Evolutionary conservation across 129 eudicot genomes (phyloP), one percentile per base, ranked within the genome.

Genomic region (Deinandra increscens): DNA sequence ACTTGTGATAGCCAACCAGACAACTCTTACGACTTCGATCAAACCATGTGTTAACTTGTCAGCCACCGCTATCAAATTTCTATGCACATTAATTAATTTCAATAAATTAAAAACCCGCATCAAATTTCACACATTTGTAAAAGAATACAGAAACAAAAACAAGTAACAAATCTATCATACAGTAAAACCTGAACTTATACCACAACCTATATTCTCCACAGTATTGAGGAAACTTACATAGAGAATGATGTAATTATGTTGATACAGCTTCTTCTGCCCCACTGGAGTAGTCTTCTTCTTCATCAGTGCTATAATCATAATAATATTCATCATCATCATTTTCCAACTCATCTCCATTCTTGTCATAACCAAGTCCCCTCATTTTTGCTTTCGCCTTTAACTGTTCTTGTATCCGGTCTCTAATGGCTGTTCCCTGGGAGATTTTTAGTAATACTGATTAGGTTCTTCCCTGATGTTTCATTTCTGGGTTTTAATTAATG

Each of bases 401-500:
- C 13, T 82, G 84, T 66, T 87, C 95, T 69, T 85, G 95, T 79
- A 91, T 91, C 44, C 95, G 66, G 71, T 87, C 91, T 58, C 95
- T 87, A 39, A 91, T 91, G 45, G 91, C 95, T 17, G 95, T 91
- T 50, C 97, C 97, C 97, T 91, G 84, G 37, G 11, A 41, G 55
- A 43, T 71, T 43, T 71, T 33, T 43, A 15, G 33, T 1, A 48
- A 48, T 34, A 10, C 31, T 46, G 4, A 6, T 45, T 39, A 46
- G 17, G 45, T 66, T 67, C 42, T 33, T 67, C 15, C 15, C 37
- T 45, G 12, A 17, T 3, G 23, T 49, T 49, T 17, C 55, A 49
- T 49, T 49, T 45, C 51, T 45, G 51, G 51, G 7, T 45, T 45
- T 11, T n/a, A 14, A 45, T 14, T 45, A 14, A 4, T n/a, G 51